These are phyloP conservation scores for Blastobotrys petasosporus DNA, from an alignment of 1,139 yeast genomes.

Conservation along the genomic window DNA sequence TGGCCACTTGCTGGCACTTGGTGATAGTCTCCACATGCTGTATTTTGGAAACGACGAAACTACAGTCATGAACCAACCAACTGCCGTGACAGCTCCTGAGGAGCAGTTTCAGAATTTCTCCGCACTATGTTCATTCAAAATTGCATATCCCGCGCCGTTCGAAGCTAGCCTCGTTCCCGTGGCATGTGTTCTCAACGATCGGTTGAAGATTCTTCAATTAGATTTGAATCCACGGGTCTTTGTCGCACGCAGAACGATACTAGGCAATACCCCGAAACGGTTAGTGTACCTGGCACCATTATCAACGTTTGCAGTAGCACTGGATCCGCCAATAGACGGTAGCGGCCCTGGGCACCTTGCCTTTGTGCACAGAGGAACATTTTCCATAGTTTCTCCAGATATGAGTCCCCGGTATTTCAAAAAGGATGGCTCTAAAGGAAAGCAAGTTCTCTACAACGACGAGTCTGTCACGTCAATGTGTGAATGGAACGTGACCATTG, in stretches of 20 bases:
- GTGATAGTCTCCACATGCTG: too few species aligned
- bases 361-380: conserved; percentile 31
- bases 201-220: too few species aligned
- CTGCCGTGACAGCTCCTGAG: too few species aligned
- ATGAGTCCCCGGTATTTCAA: not conserved
- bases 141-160: too few species aligned
- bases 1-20: too few species aligned
- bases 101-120: too few species aligned
- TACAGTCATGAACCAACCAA: too few species aligned
- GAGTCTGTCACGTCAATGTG: conserved; percentile 17
- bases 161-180: too few species aligned
- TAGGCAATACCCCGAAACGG: conserved; percentile 40
- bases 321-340: conserved; percentile 5
- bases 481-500: conserved; percentile 17
- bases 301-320: conserved; percentile 36
- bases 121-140: too few species aligned
- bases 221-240: not conserved
- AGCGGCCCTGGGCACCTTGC: conserved; percentile 11
- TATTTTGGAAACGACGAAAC: too few species aligned
- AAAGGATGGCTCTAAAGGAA: not conserved
- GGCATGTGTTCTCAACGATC: too few species aligned
- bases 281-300: conserved; percentile 35
- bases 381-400: not conserved
- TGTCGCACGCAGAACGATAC: conserved; percentile 28
- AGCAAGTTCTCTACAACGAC: conserved; percentile 10